A percentile compares a stretch with the other conserved stretches of the same genome.
Conservation (phyloP, 2,329 filamentous ascomycete species). For the Aspergillus versicolor region DNA sequence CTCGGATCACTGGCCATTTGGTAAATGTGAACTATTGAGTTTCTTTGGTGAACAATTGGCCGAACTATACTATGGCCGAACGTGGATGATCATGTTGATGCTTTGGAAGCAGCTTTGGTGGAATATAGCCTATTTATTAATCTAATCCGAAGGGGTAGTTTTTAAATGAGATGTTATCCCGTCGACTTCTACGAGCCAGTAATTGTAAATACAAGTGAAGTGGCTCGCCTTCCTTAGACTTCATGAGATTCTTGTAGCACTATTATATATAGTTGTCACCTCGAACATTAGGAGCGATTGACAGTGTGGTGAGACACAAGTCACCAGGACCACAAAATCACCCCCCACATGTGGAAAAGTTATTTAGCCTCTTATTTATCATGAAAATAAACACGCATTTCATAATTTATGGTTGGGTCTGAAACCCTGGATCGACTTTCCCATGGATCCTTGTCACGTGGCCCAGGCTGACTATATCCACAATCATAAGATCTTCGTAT, state of each 20-base stretch:
- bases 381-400: no score
- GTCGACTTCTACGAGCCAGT: background rate
- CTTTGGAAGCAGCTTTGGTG: background rate
- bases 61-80: background rate
- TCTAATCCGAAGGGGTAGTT: no score
- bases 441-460: background rate
- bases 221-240: background rate
- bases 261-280: no score
- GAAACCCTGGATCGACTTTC: no score
- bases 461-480: background rate
- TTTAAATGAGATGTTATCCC: no score
- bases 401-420: no score
- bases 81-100: background rate
- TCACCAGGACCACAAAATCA: no score
- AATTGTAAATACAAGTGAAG: background rate
- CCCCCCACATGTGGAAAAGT: no score
- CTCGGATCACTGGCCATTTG: conserved; percentile 18
- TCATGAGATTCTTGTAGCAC: no score
- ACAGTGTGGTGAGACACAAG: no score
- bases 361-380: no score
- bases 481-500: background rate
- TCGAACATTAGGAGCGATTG: no score
- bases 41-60: background rate
- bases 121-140: background rate
- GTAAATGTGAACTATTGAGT: background rate